phyloP scores from a whole-genome alignment of 495 filamentous ascomycete species.

The Penicillium longicatenatum region DNA sequence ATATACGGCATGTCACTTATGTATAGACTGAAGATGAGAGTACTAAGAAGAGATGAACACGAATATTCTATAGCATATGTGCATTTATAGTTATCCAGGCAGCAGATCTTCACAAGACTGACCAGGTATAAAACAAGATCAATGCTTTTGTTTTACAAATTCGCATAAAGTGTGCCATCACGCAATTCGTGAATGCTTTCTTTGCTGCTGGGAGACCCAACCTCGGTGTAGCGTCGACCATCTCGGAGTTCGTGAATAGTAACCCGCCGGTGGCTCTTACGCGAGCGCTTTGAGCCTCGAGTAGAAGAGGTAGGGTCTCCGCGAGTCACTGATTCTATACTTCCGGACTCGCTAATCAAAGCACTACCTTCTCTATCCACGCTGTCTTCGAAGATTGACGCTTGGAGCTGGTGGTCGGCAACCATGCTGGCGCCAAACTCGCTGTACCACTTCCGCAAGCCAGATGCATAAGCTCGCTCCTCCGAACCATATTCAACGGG shows the following conservation, averaged over 20 bases:
- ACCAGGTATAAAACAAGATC: background rate
- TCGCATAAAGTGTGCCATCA: conserved; percentile 49
- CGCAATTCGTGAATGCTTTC: conserved; percentile 48
- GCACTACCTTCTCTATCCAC: conserved; percentile 35
- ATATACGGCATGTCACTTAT: conserved; percentile 4
- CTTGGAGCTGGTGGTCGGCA: conserved; percentile 41
- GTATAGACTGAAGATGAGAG: background rate
- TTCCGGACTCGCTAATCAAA: conserved; percentile 40
- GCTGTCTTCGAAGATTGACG: conserved; percentile 38
- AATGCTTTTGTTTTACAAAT: conserved; percentile 24
- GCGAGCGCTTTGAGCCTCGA: conserved; percentile 33
- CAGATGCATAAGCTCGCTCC: conserved; percentile 58
- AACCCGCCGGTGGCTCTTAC: conserved; percentile 37
- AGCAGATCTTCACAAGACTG: background rate
- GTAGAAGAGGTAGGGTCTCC: conserved; percentile 25
- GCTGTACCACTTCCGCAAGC: conserved; percentile 48
- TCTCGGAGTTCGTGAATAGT: conserved; percentile 50
- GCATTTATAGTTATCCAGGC: background rate
- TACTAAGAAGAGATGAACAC: background rate
- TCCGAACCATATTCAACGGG: conserved; percentile 64
- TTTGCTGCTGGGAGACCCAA: conserved; percentile 37
- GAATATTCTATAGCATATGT: background rate
- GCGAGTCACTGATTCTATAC: conserved; percentile 27
- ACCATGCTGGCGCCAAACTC: conserved; percentile 39
- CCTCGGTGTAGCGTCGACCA: conserved; percentile 46